These are phyloP conservation scores for Atractiella rhizophila DNA, from an alignment of 768 basidiomycete genomes.

Conservation along the genomic window DNA sequence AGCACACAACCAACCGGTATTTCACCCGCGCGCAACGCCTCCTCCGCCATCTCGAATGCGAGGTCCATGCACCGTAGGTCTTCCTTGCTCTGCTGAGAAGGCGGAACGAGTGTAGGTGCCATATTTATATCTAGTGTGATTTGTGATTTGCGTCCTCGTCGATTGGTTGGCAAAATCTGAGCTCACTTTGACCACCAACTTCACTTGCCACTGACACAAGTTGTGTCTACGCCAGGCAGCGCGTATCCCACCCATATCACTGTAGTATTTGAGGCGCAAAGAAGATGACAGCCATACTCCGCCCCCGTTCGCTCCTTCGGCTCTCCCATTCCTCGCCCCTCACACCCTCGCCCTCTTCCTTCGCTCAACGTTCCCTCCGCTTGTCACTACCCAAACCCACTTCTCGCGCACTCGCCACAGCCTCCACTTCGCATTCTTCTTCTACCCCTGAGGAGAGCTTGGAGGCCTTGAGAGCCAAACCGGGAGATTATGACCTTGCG, in stretches of 20 bases:
- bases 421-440: background rate
- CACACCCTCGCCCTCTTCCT: background rate
- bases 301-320: too few species aligned
- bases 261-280: too few species aligned
- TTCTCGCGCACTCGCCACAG: conserved; percentile 1
- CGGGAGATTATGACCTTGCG: conserved; percentile 28
- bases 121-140: too few species aligned
- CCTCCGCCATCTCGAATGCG: conserved; percentile 55
- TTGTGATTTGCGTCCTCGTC: too few species aligned
- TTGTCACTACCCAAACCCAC: background rate
- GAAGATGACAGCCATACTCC: too few species aligned
- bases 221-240: too few species aligned
- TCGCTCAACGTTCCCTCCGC: background rate
- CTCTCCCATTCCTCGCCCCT: conserved; percentile 1
- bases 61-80: conserved; percentile 46
- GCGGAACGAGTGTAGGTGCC: conserved; percentile 12
- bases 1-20: conserved; percentile 96
- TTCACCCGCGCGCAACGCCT: conserved; percentile 59
- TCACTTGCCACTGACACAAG: too few species aligned
- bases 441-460: background rate
- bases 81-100: conserved; percentile 20
- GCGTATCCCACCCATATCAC: too few species aligned
- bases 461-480: background rate
- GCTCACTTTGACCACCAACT: too few species aligned
- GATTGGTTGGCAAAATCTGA: too few species aligned